These are phyloP conservation scores for Eucalyptus urophylla DNA, from an alignment of 345 rosid species.

Conservation along the genomic window DNA sequence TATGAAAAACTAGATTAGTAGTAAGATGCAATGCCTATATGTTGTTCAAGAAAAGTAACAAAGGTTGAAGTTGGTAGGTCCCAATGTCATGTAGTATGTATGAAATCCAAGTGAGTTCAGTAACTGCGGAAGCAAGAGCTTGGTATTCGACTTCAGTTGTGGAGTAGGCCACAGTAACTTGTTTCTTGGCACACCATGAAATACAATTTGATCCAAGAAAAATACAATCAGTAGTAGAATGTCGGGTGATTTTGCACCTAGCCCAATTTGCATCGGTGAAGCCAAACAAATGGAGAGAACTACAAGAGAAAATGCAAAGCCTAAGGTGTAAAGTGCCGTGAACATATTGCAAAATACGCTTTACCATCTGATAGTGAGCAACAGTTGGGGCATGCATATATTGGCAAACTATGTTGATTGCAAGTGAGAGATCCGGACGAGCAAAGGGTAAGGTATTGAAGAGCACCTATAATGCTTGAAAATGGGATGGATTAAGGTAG, in stretches of 20 bases:
- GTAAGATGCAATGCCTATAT: not conserved
- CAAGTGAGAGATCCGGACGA: not conserved
- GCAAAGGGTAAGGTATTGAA: not conserved
- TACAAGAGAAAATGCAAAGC: not conserved
- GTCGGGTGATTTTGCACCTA: not conserved
- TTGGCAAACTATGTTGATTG: not conserved
- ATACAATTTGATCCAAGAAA: not conserved
- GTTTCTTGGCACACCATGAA: not conserved
- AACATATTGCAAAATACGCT: fast-evolving
- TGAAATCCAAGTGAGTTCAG: not conserved
- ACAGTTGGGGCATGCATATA: not conserved
- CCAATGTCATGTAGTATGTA: not conserved
- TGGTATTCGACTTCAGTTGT: not conserved
- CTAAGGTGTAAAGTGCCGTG: not conserved
- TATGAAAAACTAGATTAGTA: not conserved
- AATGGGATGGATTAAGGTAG: not conserved
- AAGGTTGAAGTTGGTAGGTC: not conserved
- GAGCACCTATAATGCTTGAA: not conserved
- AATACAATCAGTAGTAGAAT: not conserved
- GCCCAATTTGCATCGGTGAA: not conserved
- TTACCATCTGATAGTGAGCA: not conserved
- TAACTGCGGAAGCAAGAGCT: not conserved
- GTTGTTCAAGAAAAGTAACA: not conserved
- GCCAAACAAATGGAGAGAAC: not conserved
- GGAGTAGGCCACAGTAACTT: fast-evolving